These are phyloP conservation scores for Aspergillus wentii DNA, from an alignment of 495 filamentous ascomycete species.

Conservation along the genomic window DNA sequence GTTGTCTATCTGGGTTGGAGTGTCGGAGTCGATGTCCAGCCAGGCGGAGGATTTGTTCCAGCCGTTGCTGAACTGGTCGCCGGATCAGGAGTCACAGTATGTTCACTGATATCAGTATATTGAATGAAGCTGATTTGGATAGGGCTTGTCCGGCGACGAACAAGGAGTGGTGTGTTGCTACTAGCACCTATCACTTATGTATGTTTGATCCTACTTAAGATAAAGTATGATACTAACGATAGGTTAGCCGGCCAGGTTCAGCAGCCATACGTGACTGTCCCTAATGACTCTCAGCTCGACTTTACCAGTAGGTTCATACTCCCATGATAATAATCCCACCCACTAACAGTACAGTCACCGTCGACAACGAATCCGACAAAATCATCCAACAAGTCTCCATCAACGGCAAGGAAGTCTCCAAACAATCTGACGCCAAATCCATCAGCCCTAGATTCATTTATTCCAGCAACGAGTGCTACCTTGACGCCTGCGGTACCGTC, in stretches of 20 bases:
- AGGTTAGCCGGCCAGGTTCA: conserved; percentile 11
- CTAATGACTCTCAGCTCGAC: conserved; percentile 8
- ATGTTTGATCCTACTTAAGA: not conserved
- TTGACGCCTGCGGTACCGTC: conserved; percentile 11
- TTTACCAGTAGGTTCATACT: conserved; percentile 12
- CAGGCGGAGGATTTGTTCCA: conserved; percentile 7
- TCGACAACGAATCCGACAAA: conserved; percentile 6
- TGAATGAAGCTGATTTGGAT: not conserved
- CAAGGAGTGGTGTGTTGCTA: conserved; percentile 12
- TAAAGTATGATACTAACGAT: not conserved
- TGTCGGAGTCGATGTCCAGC: conserved; percentile 1
- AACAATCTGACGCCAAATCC: conserved; percentile 12
- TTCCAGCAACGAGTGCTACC: conserved; percentile 22
- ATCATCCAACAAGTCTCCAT: conserved; percentile 14
- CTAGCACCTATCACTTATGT: conserved; percentile 9
- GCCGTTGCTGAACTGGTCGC: conserved; percentile 13
- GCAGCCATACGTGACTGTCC: conserved; percentile 15
- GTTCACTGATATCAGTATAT: not conserved
- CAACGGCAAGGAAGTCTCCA: conserved; percentile 11
- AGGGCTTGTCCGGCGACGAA: conserved; percentile 7
- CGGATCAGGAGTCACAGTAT: conserved; percentile 9
- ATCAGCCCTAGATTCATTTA: conserved; percentile 11
- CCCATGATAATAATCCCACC: not conserved
- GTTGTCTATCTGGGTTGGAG: conserved; percentile 9
- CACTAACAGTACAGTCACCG: conserved; percentile 9